Percentiles rank a stretch among this genome's conserved stretches.
Conservation (phyloP, 225 moss, liverwort and hornwort species). For the Takakia lepidozioides region DNA sequence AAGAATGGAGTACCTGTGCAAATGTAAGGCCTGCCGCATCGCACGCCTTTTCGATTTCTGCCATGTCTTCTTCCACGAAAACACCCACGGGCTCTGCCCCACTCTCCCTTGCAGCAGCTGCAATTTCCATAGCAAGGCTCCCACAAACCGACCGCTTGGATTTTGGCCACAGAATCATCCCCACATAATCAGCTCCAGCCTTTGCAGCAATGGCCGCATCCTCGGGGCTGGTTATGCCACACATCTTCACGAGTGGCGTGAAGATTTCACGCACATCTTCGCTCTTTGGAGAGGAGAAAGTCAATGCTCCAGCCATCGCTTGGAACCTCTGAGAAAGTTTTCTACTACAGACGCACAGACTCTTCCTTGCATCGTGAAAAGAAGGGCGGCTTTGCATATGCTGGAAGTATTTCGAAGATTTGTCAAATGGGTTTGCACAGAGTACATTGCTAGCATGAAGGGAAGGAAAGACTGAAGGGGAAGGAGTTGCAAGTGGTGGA, state of each 20-base stretch:
- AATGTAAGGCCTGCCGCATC: constrained; percentile 35
- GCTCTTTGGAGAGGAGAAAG: not conserved
- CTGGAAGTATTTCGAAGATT: not conserved
- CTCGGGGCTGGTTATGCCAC: constrained; percentile 64
- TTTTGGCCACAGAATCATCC: constrained; percentile 86
- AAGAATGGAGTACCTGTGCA: constrained; percentile 38
- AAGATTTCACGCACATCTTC: not conserved
- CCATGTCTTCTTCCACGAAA: constrained; percentile 70
- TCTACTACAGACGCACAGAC: not conserved
- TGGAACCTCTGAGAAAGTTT: too few relatives aligned
- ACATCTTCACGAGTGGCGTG: constrained; percentile 58
- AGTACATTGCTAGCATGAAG: not conserved
- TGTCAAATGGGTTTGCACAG: not conserved
- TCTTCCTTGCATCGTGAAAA: too few relatives aligned
- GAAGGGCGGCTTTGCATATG: too few relatives aligned
- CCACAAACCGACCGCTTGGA: constrained; percentile 59
- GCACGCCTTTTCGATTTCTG: constrained; percentile 51
- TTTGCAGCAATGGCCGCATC: constrained; percentile 64
- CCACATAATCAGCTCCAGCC: constrained; percentile 56
- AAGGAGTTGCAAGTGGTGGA: not conserved
- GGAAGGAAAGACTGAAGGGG: not conserved
- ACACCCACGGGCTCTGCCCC: constrained; percentile 92
- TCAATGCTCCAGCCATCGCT: too few relatives aligned
- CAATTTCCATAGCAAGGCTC: constrained; percentile 61
- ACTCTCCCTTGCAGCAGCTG: constrained; percentile 60